Percentiles rank a stretch among this genome's conserved stretches.
phyloP scores from a whole-genome alignment of 208 protist genomes.

The Polymyxa betae region DNA sequence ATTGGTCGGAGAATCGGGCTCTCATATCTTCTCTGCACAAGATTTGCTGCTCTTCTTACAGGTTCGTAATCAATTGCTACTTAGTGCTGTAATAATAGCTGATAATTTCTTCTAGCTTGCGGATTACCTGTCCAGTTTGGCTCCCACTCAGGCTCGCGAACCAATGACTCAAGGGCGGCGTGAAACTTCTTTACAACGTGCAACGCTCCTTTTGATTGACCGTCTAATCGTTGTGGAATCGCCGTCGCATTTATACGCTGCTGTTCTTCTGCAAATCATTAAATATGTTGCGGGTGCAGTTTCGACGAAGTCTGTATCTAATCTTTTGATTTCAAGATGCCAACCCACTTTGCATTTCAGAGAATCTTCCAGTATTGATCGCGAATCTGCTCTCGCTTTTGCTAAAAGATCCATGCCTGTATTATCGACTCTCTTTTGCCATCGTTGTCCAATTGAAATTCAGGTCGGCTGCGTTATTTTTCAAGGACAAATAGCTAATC shows the following conservation, averaged over 20 bases:
- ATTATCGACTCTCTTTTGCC: background rate
- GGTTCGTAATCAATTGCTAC: background rate
- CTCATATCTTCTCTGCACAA: background rate
- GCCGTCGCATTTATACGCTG: background rate
- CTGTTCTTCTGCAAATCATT: constrained; percentile 3
- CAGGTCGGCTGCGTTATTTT: background rate
- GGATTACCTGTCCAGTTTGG: constrained; percentile 27
- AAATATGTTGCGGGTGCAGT: constrained; percentile 17
- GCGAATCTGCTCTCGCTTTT: background rate
- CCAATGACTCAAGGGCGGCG: background rate
- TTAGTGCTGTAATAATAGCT: background rate
- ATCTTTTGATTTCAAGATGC: background rate
- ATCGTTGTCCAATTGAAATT: constrained; percentile 16
- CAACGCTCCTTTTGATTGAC: constrained; percentile 6
- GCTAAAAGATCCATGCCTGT: constrained; percentile 12
- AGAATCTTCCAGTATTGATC: background rate
- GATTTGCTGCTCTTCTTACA: constrained; percentile 24
- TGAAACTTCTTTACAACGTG: constrained; percentile 23
- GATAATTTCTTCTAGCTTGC: constrained; percentile 9
- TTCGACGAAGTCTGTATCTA: background rate
- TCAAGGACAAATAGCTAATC: background rate
- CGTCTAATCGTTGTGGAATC: constrained; percentile 33
- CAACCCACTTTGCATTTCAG: background rate
- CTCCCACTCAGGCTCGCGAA: constrained; percentile 29
- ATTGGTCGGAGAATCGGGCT: constrained; percentile 18